phyloP scores from a whole-genome alignment of 2,329 filamentous ascomycete genomes.

The Fulvia fulva region DNA sequence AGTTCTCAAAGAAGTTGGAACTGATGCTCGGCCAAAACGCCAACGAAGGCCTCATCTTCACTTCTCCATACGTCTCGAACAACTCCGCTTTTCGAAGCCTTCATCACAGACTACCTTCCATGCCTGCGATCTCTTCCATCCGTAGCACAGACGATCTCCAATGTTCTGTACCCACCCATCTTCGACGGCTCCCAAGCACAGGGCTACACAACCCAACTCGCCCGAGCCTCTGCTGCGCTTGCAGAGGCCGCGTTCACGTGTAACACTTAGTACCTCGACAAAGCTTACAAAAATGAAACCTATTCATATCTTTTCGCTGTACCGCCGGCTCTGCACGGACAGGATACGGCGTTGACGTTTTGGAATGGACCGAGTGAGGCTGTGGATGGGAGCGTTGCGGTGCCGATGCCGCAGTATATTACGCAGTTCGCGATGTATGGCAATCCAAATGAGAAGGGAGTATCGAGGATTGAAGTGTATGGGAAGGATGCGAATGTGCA shows the following conservation, averaged over 20 bases:
- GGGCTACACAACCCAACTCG: constrained; percentile 44
- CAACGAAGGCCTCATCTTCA: constrained; percentile 31
- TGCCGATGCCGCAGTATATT: constrained; percentile 41
- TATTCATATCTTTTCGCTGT: constrained; percentile 52
- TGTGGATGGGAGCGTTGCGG: background rate
- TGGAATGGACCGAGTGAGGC: constrained; percentile 44
- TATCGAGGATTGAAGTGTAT: background rate
- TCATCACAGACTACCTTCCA: background rate
- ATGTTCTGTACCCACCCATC: constrained; percentile 47
- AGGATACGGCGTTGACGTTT: constrained; percentile 52
- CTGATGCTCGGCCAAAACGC: constrained; percentile 46
- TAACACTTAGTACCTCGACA: constrained; percentile 50
- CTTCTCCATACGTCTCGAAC: background rate
- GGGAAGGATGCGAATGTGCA: background rate
- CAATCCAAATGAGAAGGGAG: constrained; percentile 27
- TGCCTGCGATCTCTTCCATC: background rate
- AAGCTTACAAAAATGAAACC: constrained; percentile 45
- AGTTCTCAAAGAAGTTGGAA: constrained; percentile 42
- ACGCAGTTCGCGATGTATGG: constrained; percentile 40
- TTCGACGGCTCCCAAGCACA: constrained; percentile 43
- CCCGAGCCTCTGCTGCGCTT: constrained; percentile 39
- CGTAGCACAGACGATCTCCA: background rate
- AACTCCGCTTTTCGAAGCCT: background rate
- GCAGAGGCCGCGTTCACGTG: constrained; percentile 47
- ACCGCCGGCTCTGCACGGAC: constrained; percentile 50